phyloP scores from a whole-genome alignment of 768 basidiomycete species.

The Megacollybia marginata region DNA sequence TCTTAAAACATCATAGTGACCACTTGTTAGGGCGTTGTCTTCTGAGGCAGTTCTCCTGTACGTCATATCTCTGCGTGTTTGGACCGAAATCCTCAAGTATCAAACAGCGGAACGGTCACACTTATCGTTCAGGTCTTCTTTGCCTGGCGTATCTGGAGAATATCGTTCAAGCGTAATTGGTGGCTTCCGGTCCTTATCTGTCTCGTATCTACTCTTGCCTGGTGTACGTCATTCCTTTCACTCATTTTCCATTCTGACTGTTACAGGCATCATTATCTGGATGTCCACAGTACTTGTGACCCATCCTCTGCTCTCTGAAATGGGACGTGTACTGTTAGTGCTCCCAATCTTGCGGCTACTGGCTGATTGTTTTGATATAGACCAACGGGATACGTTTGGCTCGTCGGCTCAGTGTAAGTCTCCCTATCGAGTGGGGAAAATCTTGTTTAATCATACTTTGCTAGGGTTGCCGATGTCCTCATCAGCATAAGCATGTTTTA shows the following conservation, averaged over 20 bases:
- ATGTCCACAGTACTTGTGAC: neutral
- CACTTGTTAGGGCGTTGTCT: neutral
- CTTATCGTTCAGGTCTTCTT: constrained; percentile 1
- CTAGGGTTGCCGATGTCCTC: constrained; percentile 2
- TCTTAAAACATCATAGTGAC: no score
- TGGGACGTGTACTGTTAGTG: neutral
- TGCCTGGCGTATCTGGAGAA: constrained; percentile 3
- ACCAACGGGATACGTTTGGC: constrained; percentile 1
- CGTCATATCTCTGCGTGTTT: neutral
- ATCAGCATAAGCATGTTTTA: constrained; percentile 1
- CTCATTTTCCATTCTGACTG: neutral
- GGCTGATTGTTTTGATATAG: neutral
- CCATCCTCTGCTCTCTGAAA: neutral
- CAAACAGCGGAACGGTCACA: neutral
- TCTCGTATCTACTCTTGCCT: neutral
- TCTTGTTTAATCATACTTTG: no score
- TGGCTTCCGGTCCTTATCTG: neutral
- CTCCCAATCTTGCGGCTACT: neutral
- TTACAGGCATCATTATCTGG: constrained; percentile 2
- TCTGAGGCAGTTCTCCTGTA: neutral
- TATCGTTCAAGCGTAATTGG: constrained; percentile 1
- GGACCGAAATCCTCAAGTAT: neutral
- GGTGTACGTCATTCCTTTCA: neutral
- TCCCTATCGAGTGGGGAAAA: neutral
- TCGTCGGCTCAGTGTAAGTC: constrained; percentile 1